Percentiles rank a stretch among this genome's conserved stretches.
Conservation (phyloP, 306 rosid genomes). For the Argentina anserina region DNA sequence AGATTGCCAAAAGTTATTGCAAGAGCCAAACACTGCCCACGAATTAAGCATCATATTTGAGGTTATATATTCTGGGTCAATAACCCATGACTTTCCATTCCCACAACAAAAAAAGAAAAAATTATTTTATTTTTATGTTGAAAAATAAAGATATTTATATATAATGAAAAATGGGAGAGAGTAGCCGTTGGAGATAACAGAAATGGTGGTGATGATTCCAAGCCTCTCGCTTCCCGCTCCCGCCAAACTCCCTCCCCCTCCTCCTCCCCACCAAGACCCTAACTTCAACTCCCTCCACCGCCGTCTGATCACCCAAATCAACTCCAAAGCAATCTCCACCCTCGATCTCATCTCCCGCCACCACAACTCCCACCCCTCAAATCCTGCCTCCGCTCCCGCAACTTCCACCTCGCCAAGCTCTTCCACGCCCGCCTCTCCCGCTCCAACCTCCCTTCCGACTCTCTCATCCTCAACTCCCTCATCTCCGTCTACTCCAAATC, state of each 20-base stretch:
- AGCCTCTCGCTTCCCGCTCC: conserved; percentile 6
- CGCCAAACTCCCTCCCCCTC: conserved; percentile 1
- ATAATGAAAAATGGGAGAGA: neutral
- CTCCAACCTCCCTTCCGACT: conserved; percentile 6
- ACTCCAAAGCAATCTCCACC: conserved; percentile 23
- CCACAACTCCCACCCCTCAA: conserved; percentile 27
- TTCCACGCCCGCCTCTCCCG: conserved; percentile 5
- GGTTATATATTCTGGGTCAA: neutral
- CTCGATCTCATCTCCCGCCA: conserved; percentile 13
- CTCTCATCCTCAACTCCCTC: conserved; percentile 4
- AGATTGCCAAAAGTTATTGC: too few relatives aligned
- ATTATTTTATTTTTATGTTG: too few relatives aligned
- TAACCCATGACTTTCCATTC: neutral
- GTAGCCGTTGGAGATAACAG: conserved; percentile 8
- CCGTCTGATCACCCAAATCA: conserved; percentile 10
- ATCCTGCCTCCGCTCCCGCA: conserved; percentile 25
- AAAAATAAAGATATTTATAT: neutral
- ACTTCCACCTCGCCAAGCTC: conserved; percentile 16
- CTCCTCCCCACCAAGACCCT: neutral
- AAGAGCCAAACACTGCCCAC: neutral
- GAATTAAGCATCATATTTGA: neutral
- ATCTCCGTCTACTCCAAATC: conserved; percentile 26
- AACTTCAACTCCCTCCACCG: neutral
- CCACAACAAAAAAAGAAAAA: neutral
- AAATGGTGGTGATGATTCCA: neutral